Base-by-base conservation (phyloP, 228 moss, liverwort and hornwort genomes). In the Sphagnum fallax region DNA sequence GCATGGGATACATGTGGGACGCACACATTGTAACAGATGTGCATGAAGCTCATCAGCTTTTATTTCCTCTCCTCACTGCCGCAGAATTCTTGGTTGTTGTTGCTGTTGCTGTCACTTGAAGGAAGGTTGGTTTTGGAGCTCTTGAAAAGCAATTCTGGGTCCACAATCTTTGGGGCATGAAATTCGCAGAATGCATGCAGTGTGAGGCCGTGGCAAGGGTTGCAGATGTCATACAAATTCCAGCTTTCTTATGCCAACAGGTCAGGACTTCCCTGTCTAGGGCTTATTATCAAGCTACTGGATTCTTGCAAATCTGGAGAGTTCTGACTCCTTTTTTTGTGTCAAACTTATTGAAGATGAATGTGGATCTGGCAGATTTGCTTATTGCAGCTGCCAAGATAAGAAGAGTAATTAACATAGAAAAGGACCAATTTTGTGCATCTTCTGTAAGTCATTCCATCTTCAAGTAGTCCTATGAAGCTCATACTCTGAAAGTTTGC, bases 351-450 rank as follows among this genome's bases (percentile, higher is more conserved):
- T 32, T 32, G 32, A 2, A 32, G 32, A 2, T 32, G 32, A 32
- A 32, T 64, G 0, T 64, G 16, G 8, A 16, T 16, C 1, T 60
- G n/a, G 16, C 98, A 49, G 98, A 98, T 66, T 73, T 93, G 2
- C 65, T 98, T 52, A 75, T 90, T 8, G 91, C 92, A 55, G 98
- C 98, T 57, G 98, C 98, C 62, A 88, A 86, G 77, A 98, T 94
- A 5, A 94, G 94, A 67, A 90, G 69, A 67, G 87, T 89, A 14
- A 81, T 98, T 62, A 92, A 90, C 73, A 90, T 94, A 63, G 94
- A 98, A 76, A 94, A 98, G 75, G 98, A 94, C 4, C 98, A 98
- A 69, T 92, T 92, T 75, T 98, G 98, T 74, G 78, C 87, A 50
- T 73, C 90, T 6, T 84, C 98, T 7, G 94, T 96, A 75, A 52